Percentiles rank a stretch among this genome's conserved stretches.
These are phyloP conservation scores for Trichophyton benhamiae DNA, from an alignment of 2,329 filamentous ascomycete species.

Conservation along the genomic window DNA sequence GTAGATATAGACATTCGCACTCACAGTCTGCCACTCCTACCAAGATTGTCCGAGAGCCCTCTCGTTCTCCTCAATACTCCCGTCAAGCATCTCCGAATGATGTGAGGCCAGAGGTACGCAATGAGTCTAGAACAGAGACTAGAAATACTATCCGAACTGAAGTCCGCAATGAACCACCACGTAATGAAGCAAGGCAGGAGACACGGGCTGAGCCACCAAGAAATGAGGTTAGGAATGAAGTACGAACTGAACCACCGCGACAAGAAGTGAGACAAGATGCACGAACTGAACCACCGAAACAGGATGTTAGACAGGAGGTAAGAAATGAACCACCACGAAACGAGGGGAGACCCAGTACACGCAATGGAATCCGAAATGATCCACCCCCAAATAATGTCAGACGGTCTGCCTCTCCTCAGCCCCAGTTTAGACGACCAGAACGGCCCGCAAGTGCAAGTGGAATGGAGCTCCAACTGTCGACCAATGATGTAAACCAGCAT, in stretches of 20 bases:
- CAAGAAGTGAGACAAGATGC: not conserved
- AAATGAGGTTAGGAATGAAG: not conserved
- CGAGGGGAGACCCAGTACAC: not conserved
- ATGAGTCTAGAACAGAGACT: not conserved
- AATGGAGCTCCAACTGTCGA: constrained; percentile 59
- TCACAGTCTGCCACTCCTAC: constrained; percentile 18
- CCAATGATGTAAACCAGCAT: constrained; percentile 43
- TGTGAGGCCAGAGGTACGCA: constrained; percentile 5
- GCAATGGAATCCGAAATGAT: not conserved
- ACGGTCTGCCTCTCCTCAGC: constrained; percentile 41
- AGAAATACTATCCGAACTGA: not conserved
- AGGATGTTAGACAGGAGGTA: not conserved
- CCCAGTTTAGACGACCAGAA: constrained; percentile 38
- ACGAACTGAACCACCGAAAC: not conserved
- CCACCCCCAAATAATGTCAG: constrained; percentile 15
- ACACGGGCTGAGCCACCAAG: not conserved
- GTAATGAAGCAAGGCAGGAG: not conserved
- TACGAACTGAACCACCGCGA: not conserved
- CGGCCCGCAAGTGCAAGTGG: constrained; percentile 39
- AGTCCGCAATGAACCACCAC: not conserved
- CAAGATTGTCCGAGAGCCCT: constrained; percentile 23
- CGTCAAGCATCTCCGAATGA: constrained; percentile 28
- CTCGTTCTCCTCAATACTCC: constrained; percentile 35
- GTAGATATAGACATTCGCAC: constrained; percentile 27
- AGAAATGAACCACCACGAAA: not conserved